Evolutionary conservation across 805 yeast species (phyloP).

Genomic region (Ogataea polymorpha): DNA sequence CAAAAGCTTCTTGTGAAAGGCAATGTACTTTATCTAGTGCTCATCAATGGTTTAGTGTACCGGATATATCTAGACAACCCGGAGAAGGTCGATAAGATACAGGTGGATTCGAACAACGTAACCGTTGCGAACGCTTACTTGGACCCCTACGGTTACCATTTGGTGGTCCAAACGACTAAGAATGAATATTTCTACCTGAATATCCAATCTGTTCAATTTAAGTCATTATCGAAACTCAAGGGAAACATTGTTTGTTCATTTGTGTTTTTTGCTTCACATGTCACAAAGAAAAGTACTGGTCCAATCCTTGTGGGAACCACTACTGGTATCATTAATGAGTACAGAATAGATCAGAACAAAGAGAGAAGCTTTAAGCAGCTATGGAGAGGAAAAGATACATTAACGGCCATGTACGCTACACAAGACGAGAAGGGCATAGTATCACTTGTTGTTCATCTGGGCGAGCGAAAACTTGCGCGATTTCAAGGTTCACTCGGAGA

Average conservation of each 20-base stretch:
- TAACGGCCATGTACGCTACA: slow-evolving; percentile 13
- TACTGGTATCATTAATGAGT: slow-evolving; percentile 48
- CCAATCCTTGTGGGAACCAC: slow-evolving; percentile 47
- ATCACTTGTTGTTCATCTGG: slow-evolving; percentile 9
- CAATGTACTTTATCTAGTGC: slow-evolving; percentile 55
- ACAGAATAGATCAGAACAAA: slow-evolving; percentile 41
- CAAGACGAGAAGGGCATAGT: slow-evolving; percentile 5
- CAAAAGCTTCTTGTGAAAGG: slow-evolving; percentile 49
- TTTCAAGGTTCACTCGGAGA: slow-evolving; percentile 13
- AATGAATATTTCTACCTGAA: slow-evolving; percentile 49
- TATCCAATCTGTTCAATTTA: slow-evolving; percentile 38
- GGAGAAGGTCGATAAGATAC: slow-evolving; percentile 47
- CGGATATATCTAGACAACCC: slow-evolving; percentile 69
- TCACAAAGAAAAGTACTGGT: slow-evolving; percentile 37
- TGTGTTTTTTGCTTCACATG: slow-evolving; percentile 33
- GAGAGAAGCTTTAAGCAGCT: slow-evolving; percentile 41
- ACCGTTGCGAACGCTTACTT: slow-evolving; percentile 38
- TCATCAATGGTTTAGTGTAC: slow-evolving; percentile 50
- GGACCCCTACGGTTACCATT: slow-evolving; percentile 51
- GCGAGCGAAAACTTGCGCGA: slow-evolving; percentile 16
- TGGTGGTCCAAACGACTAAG: slow-evolving; percentile 45
- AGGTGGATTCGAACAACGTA: slow-evolving; percentile 26
- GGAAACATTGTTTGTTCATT: slow-evolving; percentile 42
- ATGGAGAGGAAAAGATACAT: slow-evolving; percentile 33
- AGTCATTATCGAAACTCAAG: slow-evolving; percentile 44